Percentiles rank a stretch among this genome's conserved stretches.
These are phyloP conservation scores for Clitopilus hobsonii DNA, from an alignment of 768 basidiomycete species.

Conservation along the genomic window DNA sequence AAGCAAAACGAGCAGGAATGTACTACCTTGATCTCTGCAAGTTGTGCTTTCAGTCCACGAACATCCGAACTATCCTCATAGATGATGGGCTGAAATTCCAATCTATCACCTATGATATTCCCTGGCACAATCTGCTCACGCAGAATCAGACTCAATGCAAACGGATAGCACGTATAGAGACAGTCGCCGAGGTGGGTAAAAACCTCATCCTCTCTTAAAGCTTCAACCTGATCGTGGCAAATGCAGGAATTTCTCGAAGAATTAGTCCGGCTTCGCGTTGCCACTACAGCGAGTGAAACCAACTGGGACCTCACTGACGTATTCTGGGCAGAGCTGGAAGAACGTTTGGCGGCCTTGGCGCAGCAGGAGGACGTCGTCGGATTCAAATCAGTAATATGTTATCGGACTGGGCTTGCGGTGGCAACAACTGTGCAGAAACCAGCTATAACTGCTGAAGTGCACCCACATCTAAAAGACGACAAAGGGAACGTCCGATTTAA, in stretches of 20 bases:
- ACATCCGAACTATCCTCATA: constrained; percentile 66
- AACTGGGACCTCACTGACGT: constrained; percentile 14
- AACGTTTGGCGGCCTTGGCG: constrained; percentile 32
- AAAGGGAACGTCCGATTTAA: constrained; percentile 44
- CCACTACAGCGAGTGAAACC: constrained; percentile 10
- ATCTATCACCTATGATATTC: constrained; percentile 42
- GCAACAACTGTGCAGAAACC: constrained; percentile 19
- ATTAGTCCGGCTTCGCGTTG: constrained; percentile 15
- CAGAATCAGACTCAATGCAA: constrained; percentile 35
- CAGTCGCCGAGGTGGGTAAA: constrained; percentile 63
- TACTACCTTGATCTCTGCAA: constrained; percentile 57
- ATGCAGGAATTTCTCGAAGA: constrained; percentile 26
- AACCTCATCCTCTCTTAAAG: constrained; percentile 5
- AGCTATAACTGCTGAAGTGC: not conserved
- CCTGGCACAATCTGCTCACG: constrained; percentile 64
- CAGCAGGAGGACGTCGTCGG: constrained; percentile 47
- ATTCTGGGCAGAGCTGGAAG: constrained; percentile 31
- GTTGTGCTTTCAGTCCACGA: constrained; percentile 45
- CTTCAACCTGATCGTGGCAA: not conserved
- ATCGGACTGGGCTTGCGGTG: constrained; percentile 70
- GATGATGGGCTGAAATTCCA: constrained; percentile 64
- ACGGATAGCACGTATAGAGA: constrained; percentile 66
- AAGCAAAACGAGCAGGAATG: constrained; percentile 33
- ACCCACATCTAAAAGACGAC: not conserved
- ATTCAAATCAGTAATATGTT: constrained; percentile 77